A percentile compares a stretch with the other conserved stretches of the same genome.
Evolutionary conservation across 2,329 filamentous ascomycete species (phyloP).

Genomic region (Sclerotinia sclerotiorum): DNA sequence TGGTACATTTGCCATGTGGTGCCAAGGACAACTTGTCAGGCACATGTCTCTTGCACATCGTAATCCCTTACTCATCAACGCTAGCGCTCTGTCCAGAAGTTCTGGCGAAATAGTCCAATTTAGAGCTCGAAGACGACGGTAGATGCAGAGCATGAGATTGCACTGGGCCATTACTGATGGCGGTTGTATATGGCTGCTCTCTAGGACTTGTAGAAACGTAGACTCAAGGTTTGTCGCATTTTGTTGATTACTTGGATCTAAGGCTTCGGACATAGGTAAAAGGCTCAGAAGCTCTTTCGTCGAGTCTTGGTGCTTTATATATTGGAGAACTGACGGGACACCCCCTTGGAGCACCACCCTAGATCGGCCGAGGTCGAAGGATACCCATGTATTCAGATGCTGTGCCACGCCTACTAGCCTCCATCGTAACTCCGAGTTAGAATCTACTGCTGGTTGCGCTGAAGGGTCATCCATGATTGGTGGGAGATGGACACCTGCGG

Average conservation of each 20-base stretch:
- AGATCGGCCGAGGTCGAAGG: slow-evolving; percentile 19
- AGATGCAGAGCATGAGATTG: slow-evolving; percentile 21
- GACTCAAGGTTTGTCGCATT: neutral
- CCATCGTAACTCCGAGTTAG: slow-evolving; percentile 16
- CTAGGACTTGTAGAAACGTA: slow-evolving; percentile 4
- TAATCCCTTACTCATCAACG: neutral
- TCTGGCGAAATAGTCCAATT: neutral
- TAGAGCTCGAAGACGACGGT: slow-evolving; percentile 12
- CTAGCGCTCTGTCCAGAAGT: neutral
- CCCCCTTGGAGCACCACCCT: slow-evolving; percentile 12
- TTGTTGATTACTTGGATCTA: slow-evolving; percentile 16
- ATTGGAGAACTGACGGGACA: neutral
- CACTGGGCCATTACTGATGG: slow-evolving; percentile 18
- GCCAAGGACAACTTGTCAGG: slow-evolving; percentile 19
- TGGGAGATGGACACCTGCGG: slow-evolving; percentile 34
- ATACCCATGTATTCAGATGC: slow-evolving; percentile 21
- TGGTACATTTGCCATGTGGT: slow-evolving; percentile 26
- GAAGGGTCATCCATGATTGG: slow-evolving; percentile 14
- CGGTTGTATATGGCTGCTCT: slow-evolving; percentile 1
- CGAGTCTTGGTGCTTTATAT: slow-evolving; percentile 2
- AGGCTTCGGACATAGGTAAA: slow-evolving; percentile 16
- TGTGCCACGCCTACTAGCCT: slow-evolving; percentile 18
- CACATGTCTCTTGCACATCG: slow-evolving; percentile 12
- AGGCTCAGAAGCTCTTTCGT: slow-evolving; percentile 22
- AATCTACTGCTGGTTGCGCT: neutral